Base-by-base conservation (phyloP, 139 green algal species). In the Microglena sp. region DNA sequence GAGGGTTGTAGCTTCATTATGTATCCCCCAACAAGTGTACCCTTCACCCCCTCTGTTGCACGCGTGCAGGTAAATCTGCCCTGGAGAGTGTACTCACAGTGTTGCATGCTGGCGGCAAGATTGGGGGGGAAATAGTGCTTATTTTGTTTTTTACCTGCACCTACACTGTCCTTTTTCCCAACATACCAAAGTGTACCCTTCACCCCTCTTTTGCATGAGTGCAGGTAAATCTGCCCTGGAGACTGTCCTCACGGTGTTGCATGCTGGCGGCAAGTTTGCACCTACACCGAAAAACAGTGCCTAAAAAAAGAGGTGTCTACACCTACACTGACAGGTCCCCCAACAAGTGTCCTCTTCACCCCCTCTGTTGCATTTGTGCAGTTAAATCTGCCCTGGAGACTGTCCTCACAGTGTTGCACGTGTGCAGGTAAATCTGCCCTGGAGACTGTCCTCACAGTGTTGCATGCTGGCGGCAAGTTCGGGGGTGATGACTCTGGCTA, bases 211-310 rank as follows among this genome's bases (percentile, higher is more conserved):
- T n/a, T n/a, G n/a, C n/a, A 29, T 28, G 33, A 54, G 64, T 7
- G 21, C 66, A 72, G 67, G 67, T 7, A 66, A 66, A 27, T 66
- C 59, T 32, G 77, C 81, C 1, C 67, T 89, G 45, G 81, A 89
- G 60, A 86, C 77, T 8, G 87, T 96, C 36, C 77, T 97, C 43
- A 97, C 90, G 30, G 86, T 93, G 60, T 86, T 98, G 64, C 94
- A 99, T 74, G 94, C 94, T 5, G 94, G 94, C 11, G 94, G 93
- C 73, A 98, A 99, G 77, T 99, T 99, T 78, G 94, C n/a, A n/a
- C n/a, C n/a, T n/a, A n/a, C n/a, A n/a, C n/a, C n/a, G n/a, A n/a
- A n/a, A n/a, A n/a, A n/a, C n/a, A n/a, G n/a, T n/a, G n/a, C n/a
- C n/a, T n/a, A n/a, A n/a, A n/a, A n/a, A n/a, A n/a, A n/a, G n/a